phyloP scores from a whole-genome alignment of 495 filamentous ascomycete species.

The Neurospora terricola region DNA sequence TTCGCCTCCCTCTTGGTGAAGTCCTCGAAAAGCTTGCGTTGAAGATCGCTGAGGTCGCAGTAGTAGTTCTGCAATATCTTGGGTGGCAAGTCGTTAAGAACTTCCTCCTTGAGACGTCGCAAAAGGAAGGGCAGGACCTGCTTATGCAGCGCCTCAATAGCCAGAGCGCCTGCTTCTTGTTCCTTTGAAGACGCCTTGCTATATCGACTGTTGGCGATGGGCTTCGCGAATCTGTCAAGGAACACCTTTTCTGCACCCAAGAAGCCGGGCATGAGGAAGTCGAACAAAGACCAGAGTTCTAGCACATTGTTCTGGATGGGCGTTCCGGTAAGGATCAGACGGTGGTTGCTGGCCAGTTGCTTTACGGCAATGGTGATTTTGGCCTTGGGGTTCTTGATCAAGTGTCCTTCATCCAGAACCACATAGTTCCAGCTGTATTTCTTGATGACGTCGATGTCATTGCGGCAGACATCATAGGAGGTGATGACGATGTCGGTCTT shows the following conservation, averaged over 20 bases:
- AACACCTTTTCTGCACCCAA: conserved; percentile 98
- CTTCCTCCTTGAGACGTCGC: conserved; percentile 94
- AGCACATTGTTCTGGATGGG: conserved; percentile 96
- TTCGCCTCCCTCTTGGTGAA: conserved; percentile 89
- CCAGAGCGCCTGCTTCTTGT: conserved; percentile 91
- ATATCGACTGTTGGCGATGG: conserved; percentile 88
- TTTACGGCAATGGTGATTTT: conserved; percentile 92
- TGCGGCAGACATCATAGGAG: conserved; percentile 93
- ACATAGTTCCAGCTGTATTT: conserved; percentile 93
- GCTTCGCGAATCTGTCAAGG: conserved; percentile 92
- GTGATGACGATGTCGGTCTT: conserved; percentile 88
- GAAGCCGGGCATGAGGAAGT: conserved; percentile 98
- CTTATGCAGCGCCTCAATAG: conserved; percentile 94
- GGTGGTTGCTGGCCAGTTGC: conserved; percentile 77
- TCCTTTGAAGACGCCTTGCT: conserved; percentile 97
- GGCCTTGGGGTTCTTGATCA: conserved; percentile 96
- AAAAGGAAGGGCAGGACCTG: conserved; percentile 95
- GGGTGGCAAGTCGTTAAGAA: conserved; percentile 88
- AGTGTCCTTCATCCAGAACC: conserved; percentile 91
- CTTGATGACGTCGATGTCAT: conserved; percentile 77
- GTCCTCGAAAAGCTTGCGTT: conserved; percentile 90
- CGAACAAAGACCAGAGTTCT: conserved; percentile 96
- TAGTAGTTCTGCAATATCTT: conserved; percentile 99
- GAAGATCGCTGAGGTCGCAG: conserved; percentile 92
- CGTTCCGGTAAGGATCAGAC: conserved; percentile 90